Conservation (phyloP, 2,329 filamentous ascomycete species). For the Aspergillus sp. region DNA sequence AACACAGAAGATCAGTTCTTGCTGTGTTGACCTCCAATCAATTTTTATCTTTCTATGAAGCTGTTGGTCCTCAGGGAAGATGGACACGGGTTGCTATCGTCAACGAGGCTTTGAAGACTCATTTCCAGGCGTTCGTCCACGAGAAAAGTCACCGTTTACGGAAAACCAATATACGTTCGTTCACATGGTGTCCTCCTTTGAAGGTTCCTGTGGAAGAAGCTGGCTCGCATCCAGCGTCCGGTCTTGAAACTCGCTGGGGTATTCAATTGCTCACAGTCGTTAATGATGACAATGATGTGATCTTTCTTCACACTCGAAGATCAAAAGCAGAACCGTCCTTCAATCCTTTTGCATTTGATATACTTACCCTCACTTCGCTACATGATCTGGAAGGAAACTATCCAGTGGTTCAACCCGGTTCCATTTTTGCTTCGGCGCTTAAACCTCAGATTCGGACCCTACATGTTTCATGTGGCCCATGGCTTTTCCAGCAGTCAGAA, state of each 20-base stretch:
- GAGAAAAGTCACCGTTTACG: constrained; percentile 18
- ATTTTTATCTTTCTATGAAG: constrained; percentile 53
- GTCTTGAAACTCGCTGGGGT: constrained; percentile 28
- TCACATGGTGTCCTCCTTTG: constrained; percentile 36
- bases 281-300: constrained; percentile 36
- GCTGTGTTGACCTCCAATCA: constrained; percentile 54
- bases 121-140: constrained; percentile 27
- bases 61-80: constrained; percentile 39
- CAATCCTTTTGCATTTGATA: constrained; percentile 17
- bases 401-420: constrained; percentile 15
- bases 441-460: constrained; percentile 18
- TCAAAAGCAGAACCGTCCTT: neutral
- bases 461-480: constrained; percentile 28
- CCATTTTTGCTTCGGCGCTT: constrained; percentile 25
- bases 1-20: constrained; percentile 50
- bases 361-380: constrained; percentile 20
- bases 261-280: constrained; percentile 29
- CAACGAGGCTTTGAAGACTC: constrained; percentile 43
- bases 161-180: constrained; percentile 34
- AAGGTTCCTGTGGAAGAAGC: constrained; percentile 11
- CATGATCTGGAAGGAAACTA: constrained; percentile 7
- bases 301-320: constrained; percentile 23
- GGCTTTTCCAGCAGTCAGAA: constrained; percentile 14
- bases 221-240: constrained; percentile 1
- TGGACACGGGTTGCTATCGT: constrained; percentile 53